Percentiles rank a stretch among this genome's conserved stretches.
Evolutionary conservation across 164 flowering plant species (phyloP).

Genomic region (Akebia trifoliata): DNA sequence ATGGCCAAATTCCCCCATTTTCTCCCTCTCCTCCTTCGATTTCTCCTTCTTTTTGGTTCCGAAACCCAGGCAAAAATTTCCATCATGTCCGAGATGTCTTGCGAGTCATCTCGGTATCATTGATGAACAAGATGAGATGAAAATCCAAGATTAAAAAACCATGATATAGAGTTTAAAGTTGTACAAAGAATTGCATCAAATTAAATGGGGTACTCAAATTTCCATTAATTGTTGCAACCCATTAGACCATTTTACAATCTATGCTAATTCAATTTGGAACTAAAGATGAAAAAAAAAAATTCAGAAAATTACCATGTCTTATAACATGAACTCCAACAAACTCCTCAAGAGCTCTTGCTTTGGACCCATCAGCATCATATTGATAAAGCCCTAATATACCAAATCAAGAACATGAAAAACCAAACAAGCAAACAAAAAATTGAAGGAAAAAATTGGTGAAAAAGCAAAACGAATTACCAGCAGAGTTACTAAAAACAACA

Average conservation of each 20-base stretch:
- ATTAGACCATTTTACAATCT: background rate
- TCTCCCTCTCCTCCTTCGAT: no score
- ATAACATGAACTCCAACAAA: constrained; percentile 66
- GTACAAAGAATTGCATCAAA: no score
- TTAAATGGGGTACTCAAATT: no score
- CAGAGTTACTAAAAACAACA: constrained; percentile 80
- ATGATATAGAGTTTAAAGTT: no score
- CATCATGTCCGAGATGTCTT: no score
- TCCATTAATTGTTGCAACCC: no score
- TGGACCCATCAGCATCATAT: constrained; percentile 71
- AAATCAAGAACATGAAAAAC: background rate
- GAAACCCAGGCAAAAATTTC: no score
- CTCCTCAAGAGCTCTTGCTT: constrained; percentile 58
- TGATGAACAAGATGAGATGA: no score
- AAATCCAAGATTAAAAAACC: no score
- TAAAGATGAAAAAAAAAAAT: background rate
- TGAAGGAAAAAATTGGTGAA: background rate
- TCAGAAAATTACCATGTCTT: constrained; percentile 58
- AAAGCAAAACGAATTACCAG: constrained; percentile 22
- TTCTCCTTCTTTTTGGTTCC: no score
- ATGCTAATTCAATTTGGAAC: background rate
- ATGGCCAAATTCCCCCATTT: no score
- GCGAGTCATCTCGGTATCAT: no score
- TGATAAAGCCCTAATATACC: constrained; percentile 43
- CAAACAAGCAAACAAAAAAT: background rate